Base-by-base conservation (phyloP, 2,329 filamentous ascomycete species). In the Neospermospora avenae region DNA sequence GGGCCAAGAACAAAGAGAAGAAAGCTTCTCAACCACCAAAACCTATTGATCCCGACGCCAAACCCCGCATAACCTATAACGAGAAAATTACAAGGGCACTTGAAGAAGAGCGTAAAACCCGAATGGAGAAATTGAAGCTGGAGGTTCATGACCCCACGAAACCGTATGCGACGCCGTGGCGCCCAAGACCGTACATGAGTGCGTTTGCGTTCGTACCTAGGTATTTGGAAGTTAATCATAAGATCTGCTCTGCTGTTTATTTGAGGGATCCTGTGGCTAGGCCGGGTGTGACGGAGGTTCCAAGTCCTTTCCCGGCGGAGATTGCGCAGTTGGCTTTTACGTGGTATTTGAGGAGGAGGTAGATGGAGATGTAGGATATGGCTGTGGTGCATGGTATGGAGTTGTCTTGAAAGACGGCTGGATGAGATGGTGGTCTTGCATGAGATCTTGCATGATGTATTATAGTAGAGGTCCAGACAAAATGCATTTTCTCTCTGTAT, bases 151-250 rank as follows among this genome's bases (percentile, higher is more conserved):
- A 97, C 75, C 74, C 77, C 25, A 77, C 75, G 59, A 96, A 96
- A 77, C 91, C 95, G 3, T 99, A 99, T 73, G 83, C 83, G 4
- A 97, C 93, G 1, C 95, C 95, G 13, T 99, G 95, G 95, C 78
- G 82, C 65, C 95, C 95, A 13, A 83, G 92, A 58, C 83, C 88
- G 55, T 98, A 84, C 76, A 96, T 99, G 90, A 82, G 84, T 55
- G 87, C 93, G 0, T 99, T 99, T 76, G 92, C 93, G 24, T 97
- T 96, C 76, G 92, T 99, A 67, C 95, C 95, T 11, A 81, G 90
- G 57, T 99, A 98, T 75, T 84, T 99, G 62, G 96, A 99, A 78
- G 95, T 99, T 69, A 97, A 98, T 80, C 95, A 96, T 75, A 96
- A 93, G 72, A 89, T 98, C 70, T 99, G 95, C 76, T 88, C 93